phyloP scores from a whole-genome alignment of 2,329 filamentous ascomycete genomes.

The Sclerotinia sclerotiorum region DNA sequence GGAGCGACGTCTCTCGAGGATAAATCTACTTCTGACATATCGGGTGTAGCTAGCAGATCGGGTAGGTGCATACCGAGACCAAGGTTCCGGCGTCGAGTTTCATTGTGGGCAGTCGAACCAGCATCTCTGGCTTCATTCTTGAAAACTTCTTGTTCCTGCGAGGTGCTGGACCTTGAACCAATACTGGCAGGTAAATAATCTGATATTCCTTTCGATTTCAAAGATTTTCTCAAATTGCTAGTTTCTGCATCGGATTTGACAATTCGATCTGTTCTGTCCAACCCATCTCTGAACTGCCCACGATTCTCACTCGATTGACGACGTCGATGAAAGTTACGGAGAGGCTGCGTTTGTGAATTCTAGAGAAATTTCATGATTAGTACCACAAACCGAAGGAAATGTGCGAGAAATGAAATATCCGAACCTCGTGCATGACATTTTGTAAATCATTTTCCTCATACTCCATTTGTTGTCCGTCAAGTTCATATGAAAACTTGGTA shows the following conservation, averaged over 20 bases:
- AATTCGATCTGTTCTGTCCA: conserved; percentile 8
- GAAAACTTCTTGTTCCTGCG: neutral
- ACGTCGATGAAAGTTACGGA: neutral
- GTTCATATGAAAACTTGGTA: conserved; percentile 72
- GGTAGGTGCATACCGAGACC: conserved; percentile 34
- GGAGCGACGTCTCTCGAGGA: conserved; percentile 39
- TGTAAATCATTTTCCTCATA: conserved; percentile 24
- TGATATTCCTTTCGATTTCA: conserved; percentile 3
- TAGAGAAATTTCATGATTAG: conserved; percentile 6
- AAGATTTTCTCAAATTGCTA: conserved; percentile 5
- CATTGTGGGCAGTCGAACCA: conserved; percentile 9
- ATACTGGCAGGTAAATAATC: neutral
- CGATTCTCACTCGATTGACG: conserved; percentile 3
- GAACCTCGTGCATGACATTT: conserved; percentile 22
- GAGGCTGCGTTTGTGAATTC: neutral
- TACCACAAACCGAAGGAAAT: neutral
- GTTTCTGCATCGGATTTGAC: neutral
- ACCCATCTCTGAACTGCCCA: conserved; percentile 1
- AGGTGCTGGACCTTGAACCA: conserved; percentile 4
- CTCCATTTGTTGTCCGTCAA: conserved; percentile 51
- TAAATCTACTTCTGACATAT: conserved; percentile 53
- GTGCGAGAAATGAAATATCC: neutral
- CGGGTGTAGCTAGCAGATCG: conserved; percentile 55
- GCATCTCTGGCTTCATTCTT: conserved; percentile 26
- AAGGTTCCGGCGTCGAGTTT: conserved; percentile 26